Evolutionary conservation across 352 stramenopile species (phyloP).

Genomic region (Pythium vanterpoolii): DNA sequence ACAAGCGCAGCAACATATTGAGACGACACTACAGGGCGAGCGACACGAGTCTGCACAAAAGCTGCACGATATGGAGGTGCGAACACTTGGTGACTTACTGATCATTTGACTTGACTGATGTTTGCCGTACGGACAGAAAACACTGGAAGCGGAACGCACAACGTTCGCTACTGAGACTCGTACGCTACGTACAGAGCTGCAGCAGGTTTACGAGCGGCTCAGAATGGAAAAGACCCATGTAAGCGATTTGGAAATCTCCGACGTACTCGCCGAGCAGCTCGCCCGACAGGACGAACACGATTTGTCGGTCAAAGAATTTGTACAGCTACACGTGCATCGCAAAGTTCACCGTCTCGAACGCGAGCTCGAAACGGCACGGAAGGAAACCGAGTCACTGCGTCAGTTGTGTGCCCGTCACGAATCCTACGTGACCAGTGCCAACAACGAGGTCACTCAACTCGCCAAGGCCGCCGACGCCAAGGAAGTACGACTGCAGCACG

Average conservation of each 20-base stretch:
- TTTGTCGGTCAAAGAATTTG: constrained; percentile 53
- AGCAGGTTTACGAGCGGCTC: constrained; percentile 34
- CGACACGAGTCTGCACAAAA: constrained; percentile 28
- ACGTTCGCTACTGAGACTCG: background rate
- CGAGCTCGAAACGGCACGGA: constrained; percentile 33
- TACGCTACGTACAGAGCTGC: constrained; percentile 25
- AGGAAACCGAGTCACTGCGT: constrained; percentile 36
- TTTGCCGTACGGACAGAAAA: constrained; percentile 15
- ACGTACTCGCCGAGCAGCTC: constrained; percentile 59
- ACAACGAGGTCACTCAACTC: constrained; percentile 33
- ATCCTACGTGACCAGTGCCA: constrained; percentile 24
- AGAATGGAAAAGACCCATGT: constrained; percentile 67
- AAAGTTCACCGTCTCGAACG: constrained; percentile 37
- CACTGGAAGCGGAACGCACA: background rate
- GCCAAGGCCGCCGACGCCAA: constrained; percentile 31
- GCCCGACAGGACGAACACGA: constrained; percentile 46
- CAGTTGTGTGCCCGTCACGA: constrained; percentile 31
- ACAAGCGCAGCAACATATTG: constrained; percentile 43
- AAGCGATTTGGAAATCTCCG: constrained; percentile 55
- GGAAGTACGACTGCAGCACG: constrained; percentile 36
- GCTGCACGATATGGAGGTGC: constrained; percentile 19
- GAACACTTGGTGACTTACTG: background rate
- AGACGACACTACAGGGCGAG: constrained; percentile 49
- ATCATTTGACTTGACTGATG: background rate
- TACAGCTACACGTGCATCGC: constrained; percentile 54